Evolutionary conservation across 2,329 filamentous ascomycete species (phyloP).

Genomic region (Diplodia scrobiculata): DNA sequence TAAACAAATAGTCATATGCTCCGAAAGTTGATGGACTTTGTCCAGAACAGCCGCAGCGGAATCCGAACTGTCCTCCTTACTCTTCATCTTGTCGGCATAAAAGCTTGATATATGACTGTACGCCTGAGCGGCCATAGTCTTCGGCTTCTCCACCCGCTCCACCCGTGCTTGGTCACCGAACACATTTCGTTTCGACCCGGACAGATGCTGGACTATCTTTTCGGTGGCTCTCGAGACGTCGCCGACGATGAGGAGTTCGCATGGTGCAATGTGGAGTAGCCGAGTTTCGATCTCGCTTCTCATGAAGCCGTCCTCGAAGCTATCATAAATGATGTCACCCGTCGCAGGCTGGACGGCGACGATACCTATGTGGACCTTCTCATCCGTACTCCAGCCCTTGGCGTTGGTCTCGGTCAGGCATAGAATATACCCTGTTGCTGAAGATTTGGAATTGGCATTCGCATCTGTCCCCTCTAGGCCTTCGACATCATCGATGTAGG

Average conservation of each 20-base stretch:
- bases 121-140: constrained; percentile 80
- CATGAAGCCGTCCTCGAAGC: constrained; percentile 98
- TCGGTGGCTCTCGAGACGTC: constrained; percentile 87
- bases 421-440: constrained; percentile 80
- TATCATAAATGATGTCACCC: constrained; percentile 92
- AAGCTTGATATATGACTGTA: constrained; percentile 90
- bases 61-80: constrained; percentile 43
- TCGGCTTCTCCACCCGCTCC: constrained; percentile 73
- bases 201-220: constrained; percentile 86
- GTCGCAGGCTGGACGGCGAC: constrained; percentile 94
- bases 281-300: constrained; percentile 92
- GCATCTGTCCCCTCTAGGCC: constrained; percentile 64
- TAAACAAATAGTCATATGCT: constrained; percentile 84
- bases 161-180: constrained; percentile 89
- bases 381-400: constrained; percentile 81
- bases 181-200: constrained; percentile 82
- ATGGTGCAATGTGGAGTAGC: constrained; percentile 91
- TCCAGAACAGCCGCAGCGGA: constrained; percentile 69
- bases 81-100: constrained; percentile 82
- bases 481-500: constrained; percentile 91
- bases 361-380: constrained; percentile 88
- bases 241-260: constrained; percentile 91
- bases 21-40: constrained; percentile 80
- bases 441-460: constrained; percentile 56
- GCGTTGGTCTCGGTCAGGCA: constrained; percentile 85